phyloP scores from a whole-genome alignment of 768 basidiomycete genomes.

The Phaeotremella fagi region DNA sequence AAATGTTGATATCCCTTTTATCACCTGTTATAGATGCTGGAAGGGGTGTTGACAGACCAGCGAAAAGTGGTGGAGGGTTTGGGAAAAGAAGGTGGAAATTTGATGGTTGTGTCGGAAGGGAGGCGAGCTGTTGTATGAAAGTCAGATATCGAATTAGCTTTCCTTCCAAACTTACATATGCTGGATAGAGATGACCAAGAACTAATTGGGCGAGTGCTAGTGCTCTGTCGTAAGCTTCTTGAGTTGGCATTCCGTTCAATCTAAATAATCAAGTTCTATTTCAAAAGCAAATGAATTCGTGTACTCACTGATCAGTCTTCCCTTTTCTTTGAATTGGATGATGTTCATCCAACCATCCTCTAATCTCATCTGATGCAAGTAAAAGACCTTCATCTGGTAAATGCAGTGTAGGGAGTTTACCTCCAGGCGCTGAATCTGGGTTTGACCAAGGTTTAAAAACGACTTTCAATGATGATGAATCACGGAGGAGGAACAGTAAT shows the following conservation, averaged over 20 bases:
- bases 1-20: conserved; percentile 16
- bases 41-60: conserved; percentile 34
- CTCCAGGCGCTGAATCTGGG: conserved; percentile 23
- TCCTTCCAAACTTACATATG: conserved; percentile 7
- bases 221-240: conserved; percentile 31
- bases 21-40: conserved; percentile 36
- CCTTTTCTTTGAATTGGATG: conserved; percentile 31
- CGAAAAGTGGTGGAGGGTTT: conserved; percentile 26
- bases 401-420: conserved; percentile 28
- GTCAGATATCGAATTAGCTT: neutral
- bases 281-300: neutral
- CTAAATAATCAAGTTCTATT: conserved; percentile 6
- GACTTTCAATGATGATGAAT: conserved; percentile 11
- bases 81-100: conserved; percentile 17
- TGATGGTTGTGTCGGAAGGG: conserved; percentile 4
- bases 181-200: conserved; percentile 21
- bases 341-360: conserved; percentile 32
- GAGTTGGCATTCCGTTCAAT: conserved; percentile 30
- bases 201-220: conserved; percentile 34
- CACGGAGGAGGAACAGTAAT: conserved; percentile 34
- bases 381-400: conserved; percentile 21
- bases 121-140: conserved; percentile 11
- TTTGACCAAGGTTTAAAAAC: conserved; percentile 28
- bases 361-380: conserved; percentile 23
- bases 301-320: conserved; percentile 20